Conservation (phyloP, 331 rosid genomes). For the Pyracantha coccinea region DNA sequence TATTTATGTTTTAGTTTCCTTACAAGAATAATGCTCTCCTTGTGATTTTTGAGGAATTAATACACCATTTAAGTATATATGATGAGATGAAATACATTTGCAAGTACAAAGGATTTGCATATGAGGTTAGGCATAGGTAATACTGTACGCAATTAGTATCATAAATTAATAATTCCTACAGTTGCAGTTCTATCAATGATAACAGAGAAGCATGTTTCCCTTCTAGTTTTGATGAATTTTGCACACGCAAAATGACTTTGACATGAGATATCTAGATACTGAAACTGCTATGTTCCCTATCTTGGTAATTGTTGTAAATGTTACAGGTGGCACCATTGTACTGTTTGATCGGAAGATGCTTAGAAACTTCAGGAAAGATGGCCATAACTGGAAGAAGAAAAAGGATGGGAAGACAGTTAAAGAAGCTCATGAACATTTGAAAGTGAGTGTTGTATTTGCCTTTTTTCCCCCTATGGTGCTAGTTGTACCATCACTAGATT, state of each 20-base stretch:
- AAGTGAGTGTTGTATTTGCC: constrained; percentile 51
- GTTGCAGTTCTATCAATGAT: constrained; percentile 2
- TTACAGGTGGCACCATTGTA: constrained; percentile 76
- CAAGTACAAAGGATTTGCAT: constrained; percentile 3
- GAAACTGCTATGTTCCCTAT: constrained; percentile 7
- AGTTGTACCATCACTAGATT: background rate
- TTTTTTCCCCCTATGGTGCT: background rate
- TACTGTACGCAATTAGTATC: background rate
- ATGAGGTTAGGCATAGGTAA: background rate
- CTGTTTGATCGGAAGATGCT: constrained; percentile 91
- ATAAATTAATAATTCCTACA: background rate
- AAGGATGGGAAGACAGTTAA: constrained; percentile 97
- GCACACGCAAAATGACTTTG: background rate
- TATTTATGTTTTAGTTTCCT: background rate
- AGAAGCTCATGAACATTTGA: constrained; percentile 97
- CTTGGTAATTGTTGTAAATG: constrained; percentile 11
- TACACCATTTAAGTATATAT: background rate
- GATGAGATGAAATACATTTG: constrained; percentile 7
- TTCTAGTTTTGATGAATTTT: background rate
- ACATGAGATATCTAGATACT: background rate
- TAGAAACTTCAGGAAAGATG: constrained; percentile 90
- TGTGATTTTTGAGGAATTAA: background rate
- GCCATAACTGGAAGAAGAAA: constrained; percentile 98
- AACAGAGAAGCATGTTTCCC: background rate
- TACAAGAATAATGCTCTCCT: background rate